Percentiles rank a stretch among this genome's conserved stretches.
Conservation (phyloP, 371 early-diverging fungal species). For the Lichtheimia ramosa region DNA sequence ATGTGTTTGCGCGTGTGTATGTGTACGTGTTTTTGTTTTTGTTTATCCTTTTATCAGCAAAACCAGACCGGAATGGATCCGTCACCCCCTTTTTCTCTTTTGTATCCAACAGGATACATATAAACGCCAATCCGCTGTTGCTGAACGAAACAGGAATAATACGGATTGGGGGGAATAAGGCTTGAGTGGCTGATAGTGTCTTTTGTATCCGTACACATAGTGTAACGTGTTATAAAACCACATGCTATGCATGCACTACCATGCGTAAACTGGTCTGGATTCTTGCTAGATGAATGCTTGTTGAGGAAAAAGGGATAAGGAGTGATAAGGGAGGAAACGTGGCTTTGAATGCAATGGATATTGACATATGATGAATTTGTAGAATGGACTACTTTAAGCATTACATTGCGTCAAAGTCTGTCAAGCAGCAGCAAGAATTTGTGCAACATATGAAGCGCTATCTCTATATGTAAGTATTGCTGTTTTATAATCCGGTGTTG, state of each 20-base stretch:
- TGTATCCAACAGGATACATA: not conserved
- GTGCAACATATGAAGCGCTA: conserved; percentile 53
- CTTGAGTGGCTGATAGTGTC: too few species aligned
- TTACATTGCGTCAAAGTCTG: conserved; percentile 29
- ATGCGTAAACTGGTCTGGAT: too few species aligned
- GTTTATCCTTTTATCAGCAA: not conserved
- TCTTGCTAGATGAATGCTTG: too few species aligned
- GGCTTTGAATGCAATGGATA: too few species aligned
- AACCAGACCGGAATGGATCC: not conserved
- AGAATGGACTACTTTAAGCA: conserved; percentile 48
- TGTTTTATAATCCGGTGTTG: not conserved
- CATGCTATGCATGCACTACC: too few species aligned
- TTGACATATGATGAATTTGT: not conserved
- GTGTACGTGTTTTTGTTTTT: not conserved
- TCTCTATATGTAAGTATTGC: conserved; percentile 46
- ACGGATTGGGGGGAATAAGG: too few species aligned
- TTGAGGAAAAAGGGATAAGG: too few species aligned
- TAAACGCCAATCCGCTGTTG: not conserved
- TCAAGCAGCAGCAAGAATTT: conserved; percentile 40
- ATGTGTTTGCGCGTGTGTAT: too few species aligned
- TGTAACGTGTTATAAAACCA: too few species aligned
- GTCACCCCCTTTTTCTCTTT: conserved; percentile 1
- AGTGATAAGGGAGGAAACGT: too few species aligned
- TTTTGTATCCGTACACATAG: too few species aligned
- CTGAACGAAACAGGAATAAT: too few species aligned